These are phyloP conservation scores for Trichoderma parareesei DNA, from an alignment of 495 filamentous ascomycete species.

Conservation along the genomic window DNA sequence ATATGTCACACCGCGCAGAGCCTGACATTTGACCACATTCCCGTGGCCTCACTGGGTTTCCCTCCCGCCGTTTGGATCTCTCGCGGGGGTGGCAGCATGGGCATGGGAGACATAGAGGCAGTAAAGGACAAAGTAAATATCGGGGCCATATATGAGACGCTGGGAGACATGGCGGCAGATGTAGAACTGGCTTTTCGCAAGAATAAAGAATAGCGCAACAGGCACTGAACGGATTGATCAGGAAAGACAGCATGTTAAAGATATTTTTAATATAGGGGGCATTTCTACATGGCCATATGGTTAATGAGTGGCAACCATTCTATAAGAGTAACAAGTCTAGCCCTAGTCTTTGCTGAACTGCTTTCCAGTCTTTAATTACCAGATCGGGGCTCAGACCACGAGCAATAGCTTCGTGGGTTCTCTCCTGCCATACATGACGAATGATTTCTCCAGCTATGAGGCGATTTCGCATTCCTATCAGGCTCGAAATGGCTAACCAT, in stretches of 20 bases:
- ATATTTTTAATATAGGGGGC: no score
- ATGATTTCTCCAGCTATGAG: not conserved
- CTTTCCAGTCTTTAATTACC: not conserved
- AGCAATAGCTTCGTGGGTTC: not conserved
- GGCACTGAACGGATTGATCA: no score
- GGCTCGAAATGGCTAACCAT: not conserved
- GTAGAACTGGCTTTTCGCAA: constrained; percentile 1
- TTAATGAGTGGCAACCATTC: not conserved
- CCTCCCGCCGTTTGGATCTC: constrained; percentile 61
- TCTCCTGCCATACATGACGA: not conserved
- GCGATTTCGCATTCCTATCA: not conserved
- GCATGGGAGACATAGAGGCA: not conserved
- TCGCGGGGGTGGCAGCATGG: constrained; percentile 35
- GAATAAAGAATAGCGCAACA: not conserved
- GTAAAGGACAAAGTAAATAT: not conserved
- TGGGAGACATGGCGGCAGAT: constrained; percentile 10
- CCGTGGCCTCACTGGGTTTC: constrained; percentile 54
- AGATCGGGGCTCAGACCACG: not conserved
- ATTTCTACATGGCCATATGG: no score
- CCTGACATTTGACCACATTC: constrained; percentile 62
- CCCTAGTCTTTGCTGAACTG: not conserved
- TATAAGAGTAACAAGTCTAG: not conserved
- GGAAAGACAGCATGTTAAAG: no score
- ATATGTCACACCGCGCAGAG: constrained; percentile 66
- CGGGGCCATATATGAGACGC: not conserved